phyloP scores from a whole-genome alignment of 192 early-diverging fungal species.

The Dissophora globulifera region DNA sequence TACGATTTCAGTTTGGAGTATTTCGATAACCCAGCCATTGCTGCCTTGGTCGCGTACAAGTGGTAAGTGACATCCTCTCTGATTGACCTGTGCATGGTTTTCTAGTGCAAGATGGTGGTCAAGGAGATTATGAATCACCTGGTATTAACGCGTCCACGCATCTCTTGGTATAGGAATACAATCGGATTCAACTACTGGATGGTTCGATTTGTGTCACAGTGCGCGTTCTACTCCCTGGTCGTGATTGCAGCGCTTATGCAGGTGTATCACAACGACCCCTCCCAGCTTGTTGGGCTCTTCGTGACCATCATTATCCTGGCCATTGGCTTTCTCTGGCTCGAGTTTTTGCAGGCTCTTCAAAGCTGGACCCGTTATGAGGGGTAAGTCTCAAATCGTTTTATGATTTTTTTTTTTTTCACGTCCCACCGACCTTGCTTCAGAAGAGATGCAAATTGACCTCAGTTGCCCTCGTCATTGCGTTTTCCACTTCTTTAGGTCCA shows the following conservation, averaged over 20 bases:
- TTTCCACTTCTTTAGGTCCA: not conserved
- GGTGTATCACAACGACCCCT: not conserved
- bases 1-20: constrained; percentile 7
- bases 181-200: constrained; percentile 32
- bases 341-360: constrained; percentile 4
- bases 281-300: constrained; percentile 1
- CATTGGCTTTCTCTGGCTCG: constrained; percentile 20
- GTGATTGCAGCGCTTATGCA: constrained; percentile 7
- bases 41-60: constrained; percentile 27
- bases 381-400: too few species aligned
- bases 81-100: too few species aligned
- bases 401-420: too few species aligned
- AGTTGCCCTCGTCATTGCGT: not conserved
- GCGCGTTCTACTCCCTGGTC: constrained; percentile 14
- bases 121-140: too few species aligned
- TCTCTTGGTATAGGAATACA: too few species aligned
- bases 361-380: not conserved
- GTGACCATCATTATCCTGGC: constrained; percentile 8
- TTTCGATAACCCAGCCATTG: constrained; percentile 28
- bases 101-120: too few species aligned
- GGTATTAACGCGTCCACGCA: too few species aligned
- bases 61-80: constrained; percentile 17
- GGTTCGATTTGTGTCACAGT: constrained; percentile 21
- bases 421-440: too few species aligned
- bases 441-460: too few species aligned